Base-by-base conservation (phyloP, 2,329 filamentous ascomycete genomes). In the Botrytis tulipae region DNA sequence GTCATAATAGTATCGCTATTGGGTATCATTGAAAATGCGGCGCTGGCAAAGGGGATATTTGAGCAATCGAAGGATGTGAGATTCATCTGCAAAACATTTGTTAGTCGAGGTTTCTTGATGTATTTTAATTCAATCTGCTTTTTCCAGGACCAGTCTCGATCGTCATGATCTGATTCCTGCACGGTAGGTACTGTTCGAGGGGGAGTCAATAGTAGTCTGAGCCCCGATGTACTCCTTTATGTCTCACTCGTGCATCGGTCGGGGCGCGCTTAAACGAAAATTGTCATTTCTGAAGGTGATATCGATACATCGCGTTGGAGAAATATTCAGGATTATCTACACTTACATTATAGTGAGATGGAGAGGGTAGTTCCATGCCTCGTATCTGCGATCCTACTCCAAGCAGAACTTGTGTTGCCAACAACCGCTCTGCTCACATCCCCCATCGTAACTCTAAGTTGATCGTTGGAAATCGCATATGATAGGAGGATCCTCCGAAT, bases 401-500 rank as follows among this genome's bases (percentile, higher is more conserved):
- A 72, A 40, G 60, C 37, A 7, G 60, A 66, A 35, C 46, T 72
- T 14, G 70, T 72, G n/a, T 57, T 59, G 8, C 44, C 44, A 32
- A 48, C 32, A 12, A 59, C 60, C 7, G n/a, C 37, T 40, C 37
- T 66, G 16, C 35, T 48, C 18, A 62, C 37, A 42, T 57, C 10
- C n/a, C 46, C 60, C n/a, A 44, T 37, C 20, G 37, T 54, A 9
- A 71, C 46, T 8, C n/a, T 67, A 0, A 75, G 67, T 18, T 69
- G 63, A 37, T 73, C 63, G 7, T 63, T 71, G 8, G 65, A 54
- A 7, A 46, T 66, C 18, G 62, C 62, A 48, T 73, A 75, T 12
- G 74, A 46, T 70, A 72, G 67, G 18, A 76, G 35, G 22, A 73
- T 44, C 57, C 70, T 73, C 14, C 40, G 42, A 10, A 57, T 46